phyloP scores from a whole-genome alignment of 2,329 filamentous ascomycete genomes.

The Phialocephala sp. region DNA sequence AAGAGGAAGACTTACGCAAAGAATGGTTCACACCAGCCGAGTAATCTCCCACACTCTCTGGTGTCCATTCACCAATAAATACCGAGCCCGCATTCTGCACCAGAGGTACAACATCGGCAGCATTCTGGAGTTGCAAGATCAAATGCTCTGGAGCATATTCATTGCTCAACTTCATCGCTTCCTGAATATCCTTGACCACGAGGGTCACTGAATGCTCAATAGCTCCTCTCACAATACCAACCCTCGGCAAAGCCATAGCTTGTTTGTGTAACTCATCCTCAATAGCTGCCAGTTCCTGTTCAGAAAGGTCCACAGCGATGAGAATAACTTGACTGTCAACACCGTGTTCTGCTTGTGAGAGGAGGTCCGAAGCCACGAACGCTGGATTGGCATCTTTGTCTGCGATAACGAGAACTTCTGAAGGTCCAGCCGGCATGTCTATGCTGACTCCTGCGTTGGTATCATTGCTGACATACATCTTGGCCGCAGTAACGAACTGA shows the following conservation, averaged over 20 bases:
- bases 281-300: conserved; percentile 77
- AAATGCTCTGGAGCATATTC: conserved; percentile 95
- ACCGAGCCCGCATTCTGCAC: conserved; percentile 96
- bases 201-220: conserved; percentile 94
- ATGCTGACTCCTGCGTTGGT: conserved; percentile 95
- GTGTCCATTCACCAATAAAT: conserved; percentile 95
- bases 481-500: conserved; percentile 97
- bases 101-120: conserved; percentile 73
- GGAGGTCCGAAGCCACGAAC: conserved; percentile 92
- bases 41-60: conserved; percentile 97
- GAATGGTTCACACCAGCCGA: conserved; percentile 98
- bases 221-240: conserved; percentile 89
- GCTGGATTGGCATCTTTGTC: conserved; percentile 87
- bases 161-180: conserved; percentile 85
- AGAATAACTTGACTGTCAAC: conserved; percentile 94
- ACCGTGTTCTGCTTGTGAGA: conserved; percentile 96
- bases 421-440: conserved; percentile 97
- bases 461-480: conserved; percentile 98
- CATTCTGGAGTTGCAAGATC: conserved; percentile 85
- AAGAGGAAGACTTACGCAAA: conserved; percentile 71
- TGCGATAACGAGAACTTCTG: conserved; percentile 94
- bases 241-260: conserved; percentile 83
- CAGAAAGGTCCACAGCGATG: conserved; percentile 80
- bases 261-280: conserved; percentile 91
- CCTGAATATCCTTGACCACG: conserved; percentile 70